These are phyloP conservation scores for Xylaria sp. DNA, from an alignment of 2,329 filamentous ascomycete genomes.

Conservation along the genomic window DNA sequence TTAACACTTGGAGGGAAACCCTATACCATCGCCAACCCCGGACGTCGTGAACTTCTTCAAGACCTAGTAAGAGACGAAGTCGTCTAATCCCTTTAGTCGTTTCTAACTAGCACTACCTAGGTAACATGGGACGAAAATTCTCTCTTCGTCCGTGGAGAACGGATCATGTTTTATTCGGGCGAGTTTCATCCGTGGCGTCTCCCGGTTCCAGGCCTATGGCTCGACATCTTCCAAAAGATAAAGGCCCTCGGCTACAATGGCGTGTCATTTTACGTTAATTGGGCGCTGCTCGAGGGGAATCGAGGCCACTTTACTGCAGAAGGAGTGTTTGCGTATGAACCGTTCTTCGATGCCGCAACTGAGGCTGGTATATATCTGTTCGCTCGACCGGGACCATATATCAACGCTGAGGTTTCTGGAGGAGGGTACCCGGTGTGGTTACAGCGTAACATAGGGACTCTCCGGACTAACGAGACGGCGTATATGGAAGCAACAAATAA, in stretches of 20 bases:
- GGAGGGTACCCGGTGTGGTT: conserved; percentile 87
- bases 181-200: conserved; percentile 76
- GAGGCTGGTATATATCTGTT: conserved; percentile 81
- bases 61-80: conserved; percentile 24
- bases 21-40: conserved; percentile 26
- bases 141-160: conserved; percentile 75
- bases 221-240: conserved; percentile 85
- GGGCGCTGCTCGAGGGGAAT: conserved; percentile 81
- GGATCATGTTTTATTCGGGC: conserved; percentile 77
- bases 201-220: conserved; percentile 62
- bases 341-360: conserved; percentile 80
- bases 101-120: conserved; percentile 23
- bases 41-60: conserved; percentile 32
- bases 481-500: conserved; percentile 70
- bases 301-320: conserved; percentile 75
- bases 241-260: conserved; percentile 83
- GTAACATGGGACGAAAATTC: conserved; percentile 80
- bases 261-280: conserved; percentile 83
- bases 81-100: neutral
- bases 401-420: conserved; percentile 78
- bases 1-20: conserved; percentile 21
- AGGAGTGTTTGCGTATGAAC: conserved; percentile 77
- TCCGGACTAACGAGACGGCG: conserved; percentile 71
- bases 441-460: conserved; percentile 71
- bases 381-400: conserved; percentile 75